Percentiles rank a stretch among this genome's conserved stretches.
phyloP scores from a whole-genome alignment of 768 basidiomycete species.

The Erythrobasidium yunnanense region DNA sequence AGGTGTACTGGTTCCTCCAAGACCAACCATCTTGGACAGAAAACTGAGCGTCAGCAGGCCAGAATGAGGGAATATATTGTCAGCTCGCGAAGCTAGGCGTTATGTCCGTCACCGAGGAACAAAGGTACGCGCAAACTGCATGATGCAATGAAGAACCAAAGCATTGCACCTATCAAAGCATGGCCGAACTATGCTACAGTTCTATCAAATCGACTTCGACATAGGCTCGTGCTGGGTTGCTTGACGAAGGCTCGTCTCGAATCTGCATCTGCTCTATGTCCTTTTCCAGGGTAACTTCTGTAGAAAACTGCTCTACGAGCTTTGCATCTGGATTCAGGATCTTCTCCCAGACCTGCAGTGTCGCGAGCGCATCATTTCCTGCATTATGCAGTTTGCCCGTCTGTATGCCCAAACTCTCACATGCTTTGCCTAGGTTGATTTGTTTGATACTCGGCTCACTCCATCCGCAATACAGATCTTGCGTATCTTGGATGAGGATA shows the following conservation, averaged over 20 bases:
- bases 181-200: too few relatives aligned
- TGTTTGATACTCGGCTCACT: conserved; percentile 16
- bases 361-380: conserved; percentile 22
- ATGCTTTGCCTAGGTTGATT: conserved; percentile 24
- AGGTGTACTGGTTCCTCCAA: too few relatives aligned
- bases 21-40: too few relatives aligned
- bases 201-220: not conserved
- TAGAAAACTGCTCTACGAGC: not conserved
- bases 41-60: too few relatives aligned
- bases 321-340: not conserved
- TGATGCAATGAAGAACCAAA: not conserved
- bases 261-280: too few relatives aligned
- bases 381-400: conserved; percentile 14
- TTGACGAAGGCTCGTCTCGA: too few relatives aligned
- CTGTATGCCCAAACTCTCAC: not conserved
- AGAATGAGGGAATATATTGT: too few relatives aligned
- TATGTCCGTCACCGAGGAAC: too few relatives aligned
- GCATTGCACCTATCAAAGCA: too few relatives aligned
- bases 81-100: too few relatives aligned
- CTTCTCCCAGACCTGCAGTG: conserved; percentile 3
- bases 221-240: not conserved
- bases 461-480: conserved; percentile 14
- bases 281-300: too few relatives aligned
- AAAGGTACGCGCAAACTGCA: too few relatives aligned
- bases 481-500: conserved; percentile 22